A percentile compares a stretch with the other conserved stretches of the same genome.
Conservation (phyloP, 371 early-diverging fungal species). For the Mucor saturninus region DNA sequence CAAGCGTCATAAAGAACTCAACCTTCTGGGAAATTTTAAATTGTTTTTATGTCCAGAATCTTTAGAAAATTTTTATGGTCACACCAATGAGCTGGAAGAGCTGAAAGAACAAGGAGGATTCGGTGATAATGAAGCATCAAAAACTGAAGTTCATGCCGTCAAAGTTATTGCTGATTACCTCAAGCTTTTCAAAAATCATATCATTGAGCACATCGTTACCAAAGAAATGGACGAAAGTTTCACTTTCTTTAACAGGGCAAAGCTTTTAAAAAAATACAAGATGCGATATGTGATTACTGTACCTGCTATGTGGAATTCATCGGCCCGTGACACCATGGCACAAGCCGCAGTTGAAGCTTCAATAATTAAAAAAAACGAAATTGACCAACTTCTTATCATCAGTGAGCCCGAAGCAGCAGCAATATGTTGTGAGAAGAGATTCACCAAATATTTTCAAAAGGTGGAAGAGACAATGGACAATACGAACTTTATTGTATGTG, state of each 20-base stretch:
- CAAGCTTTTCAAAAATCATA: background rate
- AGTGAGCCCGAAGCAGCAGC: slow-evolving; percentile 53
- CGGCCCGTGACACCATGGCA: slow-evolving; percentile 40
- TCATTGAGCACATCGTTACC: background rate
- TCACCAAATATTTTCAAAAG: background rate
- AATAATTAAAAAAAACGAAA: slow-evolving; percentile 32
- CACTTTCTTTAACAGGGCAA: background rate
- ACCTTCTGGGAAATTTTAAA: background rate
- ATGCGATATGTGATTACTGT: slow-evolving; percentile 2
- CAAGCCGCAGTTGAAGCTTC: slow-evolving; percentile 42
- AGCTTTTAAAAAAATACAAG: background rate
- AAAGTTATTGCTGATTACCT: slow-evolving; percentile 8
- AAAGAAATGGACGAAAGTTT: background rate
- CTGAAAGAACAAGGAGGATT: no score
- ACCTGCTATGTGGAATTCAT: slow-evolving; percentile 47
- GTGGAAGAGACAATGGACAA: slow-evolving; percentile 4
- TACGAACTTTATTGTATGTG: slow-evolving; percentile 45
- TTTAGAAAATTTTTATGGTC: background rate
- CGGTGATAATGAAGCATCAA: background rate
- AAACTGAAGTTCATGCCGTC: background rate
- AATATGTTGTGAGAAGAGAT: slow-evolving; percentile 32
- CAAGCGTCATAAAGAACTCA: background rate
- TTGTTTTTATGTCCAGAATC: slow-evolving; percentile 2
- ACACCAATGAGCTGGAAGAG: background rate
- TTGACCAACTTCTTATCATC: slow-evolving; percentile 43